A percentile compares a stretch with the other conserved stretches of the same genome.
These are phyloP conservation scores for Naganishia albida DNA, from an alignment of 1,284 basidiomycete genomes.

Conservation along the genomic window DNA sequence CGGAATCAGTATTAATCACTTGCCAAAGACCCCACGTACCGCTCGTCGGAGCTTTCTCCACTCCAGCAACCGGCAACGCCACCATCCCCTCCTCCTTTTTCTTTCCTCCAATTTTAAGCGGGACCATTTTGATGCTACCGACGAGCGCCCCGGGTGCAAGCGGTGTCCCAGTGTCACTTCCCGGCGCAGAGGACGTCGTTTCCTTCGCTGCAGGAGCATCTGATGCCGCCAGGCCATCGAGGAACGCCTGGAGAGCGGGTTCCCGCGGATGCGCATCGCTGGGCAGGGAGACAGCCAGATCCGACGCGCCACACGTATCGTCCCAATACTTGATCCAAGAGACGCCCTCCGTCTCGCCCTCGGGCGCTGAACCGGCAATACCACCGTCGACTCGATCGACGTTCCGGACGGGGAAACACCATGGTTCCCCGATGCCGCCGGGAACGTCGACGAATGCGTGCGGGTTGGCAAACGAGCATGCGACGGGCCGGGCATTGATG, in stretches of 20 bases:
- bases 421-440: conserved; percentile 6
- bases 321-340: conserved; percentile 79
- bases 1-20: not conserved
- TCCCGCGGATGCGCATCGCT: conserved; percentile 1
- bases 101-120: conserved; percentile 40
- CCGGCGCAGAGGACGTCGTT: too few relatives aligned
- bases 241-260: conserved; percentile 15
- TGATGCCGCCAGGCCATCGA: conserved; percentile 15
- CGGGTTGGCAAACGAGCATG: conserved; percentile 82
- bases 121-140: conserved; percentile 27
- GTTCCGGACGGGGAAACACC: conserved; percentile 52
- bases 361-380: conserved; percentile 23
- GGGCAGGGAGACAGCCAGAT: conserved; percentile 13
- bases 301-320: conserved; percentile 54
- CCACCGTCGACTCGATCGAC: conserved; percentile 62
- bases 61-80: conserved; percentile 35
- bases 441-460: conserved; percentile 74
- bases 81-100: conserved; percentile 45
- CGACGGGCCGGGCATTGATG: conserved; percentile 79
- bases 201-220: conserved; percentile 6
- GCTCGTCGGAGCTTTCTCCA: conserved; percentile 1
- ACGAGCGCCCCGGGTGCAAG: too few relatives aligned
- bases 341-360: conserved; percentile 37
- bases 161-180: too few relatives aligned
- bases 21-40: not conserved